Percentiles rank a stretch among this genome's conserved stretches.
These are phyloP conservation scores for Phaeosphaeria sp. DNA, from an alignment of 2,329 filamentous ascomycete genomes.

Conservation along the genomic window DNA sequence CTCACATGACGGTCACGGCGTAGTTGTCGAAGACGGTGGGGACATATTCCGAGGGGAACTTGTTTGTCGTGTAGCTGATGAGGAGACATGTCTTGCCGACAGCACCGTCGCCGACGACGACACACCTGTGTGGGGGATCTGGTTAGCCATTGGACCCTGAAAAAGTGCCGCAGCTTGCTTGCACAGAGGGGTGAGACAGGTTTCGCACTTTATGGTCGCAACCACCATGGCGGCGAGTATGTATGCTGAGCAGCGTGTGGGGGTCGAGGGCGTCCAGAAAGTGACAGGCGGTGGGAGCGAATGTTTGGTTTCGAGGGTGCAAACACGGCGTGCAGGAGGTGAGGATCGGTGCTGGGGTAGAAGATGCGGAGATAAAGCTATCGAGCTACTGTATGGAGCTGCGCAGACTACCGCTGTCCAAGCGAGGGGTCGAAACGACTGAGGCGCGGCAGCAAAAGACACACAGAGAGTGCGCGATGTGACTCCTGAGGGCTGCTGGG, in stretches of 20 bases:
- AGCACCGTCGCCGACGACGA: slow-evolving; percentile 98
- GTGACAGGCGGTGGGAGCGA: slow-evolving; percentile 2
- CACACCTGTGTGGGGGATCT: slow-evolving; percentile 70
- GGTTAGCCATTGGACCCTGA: slow-evolving; percentile 13
- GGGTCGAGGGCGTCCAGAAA: slow-evolving; percentile 17
- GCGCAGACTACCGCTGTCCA: slow-evolving; percentile 32
- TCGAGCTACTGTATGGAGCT: slow-evolving; percentile 22
- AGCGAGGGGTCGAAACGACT: slow-evolving; percentile 45
- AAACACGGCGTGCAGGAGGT: not conserved
- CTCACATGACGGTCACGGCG: slow-evolving; percentile 99
- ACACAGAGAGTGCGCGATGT: not conserved
- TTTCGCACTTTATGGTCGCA: slow-evolving; percentile 51
- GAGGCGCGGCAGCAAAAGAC: slow-evolving; percentile 31
- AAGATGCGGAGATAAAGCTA: slow-evolving; percentile 32
- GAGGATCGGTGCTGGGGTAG: slow-evolving; percentile 17
- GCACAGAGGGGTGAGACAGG: slow-evolving; percentile 3
- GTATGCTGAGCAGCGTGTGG: slow-evolving; percentile 3
- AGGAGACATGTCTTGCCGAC: slow-evolving; percentile 99
- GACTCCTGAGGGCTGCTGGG: not conserved
- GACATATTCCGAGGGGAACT: slow-evolving; percentile 99
- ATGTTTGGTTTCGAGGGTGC: not conserved
- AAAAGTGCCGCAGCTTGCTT: not conserved
- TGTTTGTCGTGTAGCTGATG: slow-evolving; percentile 99
- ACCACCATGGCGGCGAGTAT: slow-evolving; percentile 45
- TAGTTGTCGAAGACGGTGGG: slow-evolving; percentile 99